Evolutionary conservation across 2,329 filamentous ascomycete species (phyloP), one percentile per base, ranked within the genome.

Genomic region (Calycina herbarum): DNA sequence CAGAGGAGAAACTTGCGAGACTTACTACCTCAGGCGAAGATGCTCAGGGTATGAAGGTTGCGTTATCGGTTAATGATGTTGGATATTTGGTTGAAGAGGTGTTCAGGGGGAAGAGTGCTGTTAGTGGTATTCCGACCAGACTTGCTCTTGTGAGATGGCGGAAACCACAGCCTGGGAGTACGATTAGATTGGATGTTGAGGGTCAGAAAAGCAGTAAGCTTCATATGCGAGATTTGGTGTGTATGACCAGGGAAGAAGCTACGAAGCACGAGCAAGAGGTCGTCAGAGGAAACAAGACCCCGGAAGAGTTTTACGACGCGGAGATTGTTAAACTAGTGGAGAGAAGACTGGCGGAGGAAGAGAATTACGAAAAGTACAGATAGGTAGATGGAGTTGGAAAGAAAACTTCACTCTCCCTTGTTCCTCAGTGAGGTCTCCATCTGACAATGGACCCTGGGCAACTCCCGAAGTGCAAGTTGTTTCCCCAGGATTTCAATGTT

Each of bases 191-290:
- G 63, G 83, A 83, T 38, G 85, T 86, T 51, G 83, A 88, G n/a
- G 87, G 89, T 27, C 94, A 98, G 77, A 96, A 91, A 74, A 87
- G 84, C 57, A 89, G 91, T n/a, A 85, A 83, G 2, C 71, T 98
- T 4, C 78, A 82, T 38, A 78, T 94, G 71, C 82, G 84, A 33
- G 89, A 96, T 57, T 76, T 97, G 67, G 93, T 97, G 0, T 91
- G 91, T 72, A 92, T 97, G 92, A 97, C 94, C 0, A 96, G 94
- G 77, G 94, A 97, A 67, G 94, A 97, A 78, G 92, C 91, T 2
- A 79, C 83, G 17, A 83, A 85, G 66, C 95, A 99, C 77, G 92
- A 96, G 76, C 91, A 88, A 76, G 82, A 92, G 74, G 83, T 98
- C 1, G 80, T 98, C 57, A 89, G 86, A 72, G 91, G 86, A 0